phyloP scores from a whole-genome alignment of 441 rosid species.

The Mallotus repandus region DNA sequence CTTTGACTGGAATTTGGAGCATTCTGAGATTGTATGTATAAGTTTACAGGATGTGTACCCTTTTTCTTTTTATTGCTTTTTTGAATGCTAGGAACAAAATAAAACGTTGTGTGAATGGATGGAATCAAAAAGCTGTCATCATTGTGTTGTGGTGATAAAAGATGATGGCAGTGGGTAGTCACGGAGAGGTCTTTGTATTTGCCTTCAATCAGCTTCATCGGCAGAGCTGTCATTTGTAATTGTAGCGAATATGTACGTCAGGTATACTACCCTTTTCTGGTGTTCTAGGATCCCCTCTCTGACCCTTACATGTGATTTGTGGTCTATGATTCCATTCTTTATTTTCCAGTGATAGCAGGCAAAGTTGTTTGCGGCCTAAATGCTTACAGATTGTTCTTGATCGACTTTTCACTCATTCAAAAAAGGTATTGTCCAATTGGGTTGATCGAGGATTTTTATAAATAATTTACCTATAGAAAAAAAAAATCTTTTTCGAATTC shows the following conservation, averaged over 20 bases:
- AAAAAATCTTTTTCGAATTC: too few relatives aligned
- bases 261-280: neutral
- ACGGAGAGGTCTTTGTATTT: slow-evolving; percentile 12
- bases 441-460: too few relatives aligned
- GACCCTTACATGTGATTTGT: neutral
- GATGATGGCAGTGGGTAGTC: neutral
- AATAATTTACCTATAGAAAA: too few relatives aligned
- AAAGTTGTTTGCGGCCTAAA: too few relatives aligned
- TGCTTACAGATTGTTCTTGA: too few relatives aligned
- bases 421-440: too few relatives aligned
- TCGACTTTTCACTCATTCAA: too few relatives aligned
- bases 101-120: slow-evolving; percentile 15
- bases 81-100: slow-evolving; percentile 22
- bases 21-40: neutral
- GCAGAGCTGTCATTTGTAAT: slow-evolving; percentile 6
- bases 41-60: slow-evolving; percentile 1
- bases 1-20: slow-evolving; percentile 41
- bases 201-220: neutral
- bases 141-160: slow-evolving; percentile 1
- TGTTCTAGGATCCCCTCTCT: neutral
- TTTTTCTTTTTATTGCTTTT: slow-evolving; percentile 11
- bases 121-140: slow-evolving; percentile 13
- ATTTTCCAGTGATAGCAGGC: too few relatives aligned
- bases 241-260: slow-evolving; percentile 13
- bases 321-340: neutral